Evolutionary conservation across 306 rosid genomes (phyloP).

Genomic region (Prunus persica): Prunus_persica_NCBIv2 NC_034012.1:20020501-20021000

Average conservation of each 20-base stretch:
- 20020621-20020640: too few relatives aligned
- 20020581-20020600: too few relatives aligned
- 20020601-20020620: too few relatives aligned
- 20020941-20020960: neutral
- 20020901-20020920: neutral
- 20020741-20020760: neutral
- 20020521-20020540: slow-evolving; percentile 10
- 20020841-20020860: slow-evolving; percentile 45
- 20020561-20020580: too few relatives aligned
- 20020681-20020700: too few relatives aligned
- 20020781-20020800: too few relatives aligned
- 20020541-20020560: too few relatives aligned
- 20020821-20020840: slow-evolving; percentile 30
- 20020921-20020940: neutral
- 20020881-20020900: slow-evolving; percentile 20
- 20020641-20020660: too few relatives aligned
- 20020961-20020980: slow-evolving; percentile 2
- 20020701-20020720: too few relatives aligned
- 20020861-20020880: slow-evolving; percentile 13
- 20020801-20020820: neutral
- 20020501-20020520: neutral
- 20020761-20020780: too few relatives aligned
- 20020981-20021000: neutral
- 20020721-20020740: too few relatives aligned
- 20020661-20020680: too few relatives aligned